Evolutionary conservation across 257 asterid genomes (phyloP), one percentile per base, ranked within the genome.

Genomic region (Scutellaria baicalensis): DNA sequence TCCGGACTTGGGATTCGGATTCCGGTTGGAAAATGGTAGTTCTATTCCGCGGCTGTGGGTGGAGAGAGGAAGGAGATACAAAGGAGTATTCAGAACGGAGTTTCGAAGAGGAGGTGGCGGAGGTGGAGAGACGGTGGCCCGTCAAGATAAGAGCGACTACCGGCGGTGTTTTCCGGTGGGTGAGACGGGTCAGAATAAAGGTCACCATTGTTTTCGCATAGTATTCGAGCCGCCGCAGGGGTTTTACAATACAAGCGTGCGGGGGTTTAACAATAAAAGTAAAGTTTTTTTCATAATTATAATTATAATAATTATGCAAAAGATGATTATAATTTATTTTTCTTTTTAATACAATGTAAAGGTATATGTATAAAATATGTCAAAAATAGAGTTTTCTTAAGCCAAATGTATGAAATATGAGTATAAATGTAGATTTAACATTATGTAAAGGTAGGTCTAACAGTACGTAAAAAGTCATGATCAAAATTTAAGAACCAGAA

Each of bases 81-180:
- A 93, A 93, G 72, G 82, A 59, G 83, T 90, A 93, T 50, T 83
- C 73, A 0, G 90, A 44, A 50, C 76, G 84, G 75, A 93, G 97
- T 14, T 82, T 85, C 23, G 96, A 93, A 10, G 85, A 60, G 20
- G 85, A 50, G n/a, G 77, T 0, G 36, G 81, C 21, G 43, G 80
- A 16, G 39, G 89, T 72, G 66, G 77, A 86, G 73, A 80, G 60
- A 64, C 16, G 74, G 84, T 43, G 85, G 82, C 63, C 75, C 57
- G 75, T 12, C 78, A 48, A 4, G 72, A 64, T 45, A 57, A 48
- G 55, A 12, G 72, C 50, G 11, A 42, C 4, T n/a, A 6, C 59
- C 62, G 81, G 59, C 39, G 73, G 83, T 0, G 68, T 14, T 74
- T 71, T 74, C 74, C 85, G 91, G 86, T 85, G 68, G 76, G 60